Evolutionary conservation across 2,329 filamentous ascomycete species (phyloP), one percentile per base, ranked within the genome.

Genomic region (Fusarium aywerte): DNA sequence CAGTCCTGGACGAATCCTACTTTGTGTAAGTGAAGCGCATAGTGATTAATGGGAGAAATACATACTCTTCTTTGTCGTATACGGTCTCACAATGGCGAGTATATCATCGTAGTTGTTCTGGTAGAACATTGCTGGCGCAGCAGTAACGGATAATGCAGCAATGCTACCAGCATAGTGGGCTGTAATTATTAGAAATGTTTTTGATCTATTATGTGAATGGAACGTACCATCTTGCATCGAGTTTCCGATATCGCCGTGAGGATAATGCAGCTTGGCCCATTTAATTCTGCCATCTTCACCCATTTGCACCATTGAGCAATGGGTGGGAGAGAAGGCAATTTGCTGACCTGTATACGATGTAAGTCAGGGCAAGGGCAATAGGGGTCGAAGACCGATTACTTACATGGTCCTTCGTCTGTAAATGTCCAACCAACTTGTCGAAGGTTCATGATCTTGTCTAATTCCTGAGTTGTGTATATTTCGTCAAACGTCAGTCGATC

Each of bases 391-490:
- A 11, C 12, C 7, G 13, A 10, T 45, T 8, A 71, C 85, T 77
- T 78, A 90, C 90, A 90, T 60, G 90, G 86, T 13, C 87, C 84
- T 38, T 89, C 85, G 16, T 89, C 83, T 5, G 85, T 78, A 74
- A 91, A 96, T 8, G 85, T 83, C 76, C 96, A 97, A 2, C 93
- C 93, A 43, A 89, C 88, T 76, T 97, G 92, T 27, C 89, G 83
- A 27, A 96, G 82, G 57, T 88, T 91, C 63, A 86, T 87, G 31
- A 96, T 87, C 43, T 83, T 87, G 40, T 87, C 85, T 9, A 87
- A 79, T 70, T 91, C 90, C 27, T 85, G 83, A 56, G 90, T 85
- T 7, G 86, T 84, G 65, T 87, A 89, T 1, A 94, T 81, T 52
- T 89, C 84, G 6, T 87, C 83, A 85, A 97, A 90, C 0, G 87